Evolutionary conservation across 2,329 filamentous ascomycete genomes (phyloP).

Genomic region (Botrytis sinoallii): DNA sequence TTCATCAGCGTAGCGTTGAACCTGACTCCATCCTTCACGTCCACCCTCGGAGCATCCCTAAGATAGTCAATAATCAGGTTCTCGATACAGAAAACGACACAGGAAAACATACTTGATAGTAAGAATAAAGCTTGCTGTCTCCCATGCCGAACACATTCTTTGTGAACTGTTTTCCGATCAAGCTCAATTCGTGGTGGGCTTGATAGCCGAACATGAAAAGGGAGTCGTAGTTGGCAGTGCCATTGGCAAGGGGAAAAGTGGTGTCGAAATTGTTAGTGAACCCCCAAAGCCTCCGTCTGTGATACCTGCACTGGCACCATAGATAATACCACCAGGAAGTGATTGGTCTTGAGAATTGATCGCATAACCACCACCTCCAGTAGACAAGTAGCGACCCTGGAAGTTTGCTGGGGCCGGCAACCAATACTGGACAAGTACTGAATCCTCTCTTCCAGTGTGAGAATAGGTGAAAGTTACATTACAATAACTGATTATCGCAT

Average conservation of each 20-base stretch:
- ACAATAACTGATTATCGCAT: no score
- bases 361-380: no score
- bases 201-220: slow-evolving; percentile 42
- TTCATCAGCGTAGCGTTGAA: slow-evolving; percentile 41
- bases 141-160: slow-evolving; percentile 42
- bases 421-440: no score
- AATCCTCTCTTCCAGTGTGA: no score
- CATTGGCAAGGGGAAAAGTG: slow-evolving; percentile 41
- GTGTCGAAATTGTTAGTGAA: slow-evolving; percentile 43
- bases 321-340: neutral
- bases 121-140: slow-evolving; percentile 25
- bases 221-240: slow-evolving; percentile 39
- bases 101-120: slow-evolving; percentile 35
- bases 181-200: slow-evolving; percentile 39
- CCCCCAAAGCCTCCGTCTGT: slow-evolving; percentile 49
- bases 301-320: slow-evolving; percentile 46
- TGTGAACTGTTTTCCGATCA: slow-evolving; percentile 45
- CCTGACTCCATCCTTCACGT: slow-evolving; percentile 47
- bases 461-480: no score
- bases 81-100: neutral
- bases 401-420: no score
- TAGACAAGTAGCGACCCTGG: no score
- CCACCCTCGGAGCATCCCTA: slow-evolving; percentile 47
- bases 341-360: no score
- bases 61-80: neutral